Evolutionary conservation across 371 early-diverging fungal genomes (phyloP).

Genomic region (Mycotypha africana): DNA sequence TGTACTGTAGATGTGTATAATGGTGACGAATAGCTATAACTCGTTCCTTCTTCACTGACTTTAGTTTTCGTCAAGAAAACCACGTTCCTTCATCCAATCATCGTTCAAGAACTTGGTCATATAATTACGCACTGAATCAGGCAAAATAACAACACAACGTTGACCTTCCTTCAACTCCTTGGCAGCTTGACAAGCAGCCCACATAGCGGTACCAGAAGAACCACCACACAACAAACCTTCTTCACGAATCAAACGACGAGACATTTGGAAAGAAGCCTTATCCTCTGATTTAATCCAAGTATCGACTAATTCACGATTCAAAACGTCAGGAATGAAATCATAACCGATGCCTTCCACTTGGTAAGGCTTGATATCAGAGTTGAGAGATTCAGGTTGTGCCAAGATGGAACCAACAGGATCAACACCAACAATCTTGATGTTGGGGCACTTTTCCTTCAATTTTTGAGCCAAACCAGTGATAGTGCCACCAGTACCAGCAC

Average conservation of each 20-base stretch:
- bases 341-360: slow-evolving; percentile 97
- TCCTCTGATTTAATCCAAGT: slow-evolving; percentile 93
- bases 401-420: slow-evolving; percentile 95
- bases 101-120: slow-evolving; percentile 96
- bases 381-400: slow-evolving; percentile 82
- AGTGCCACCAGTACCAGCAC: slow-evolving; percentile 97
- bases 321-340: slow-evolving; percentile 92
- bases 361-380: slow-evolving; percentile 54
- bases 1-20: too few species aligned
- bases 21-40: too few species aligned
- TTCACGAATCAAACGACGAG: slow-evolving; percentile 92
- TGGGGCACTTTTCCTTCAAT: slow-evolving; percentile 90
- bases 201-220: slow-evolving; percentile 90
- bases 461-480: slow-evolving; percentile 92
- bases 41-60: too few species aligned
- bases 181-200: slow-evolving; percentile 72
- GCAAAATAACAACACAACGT: slow-evolving; percentile 77
- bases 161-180: slow-evolving; percentile 81
- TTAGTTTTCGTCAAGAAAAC: slow-evolving; percentile 62
- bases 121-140: slow-evolving; percentile 97
- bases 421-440: slow-evolving; percentile 83
- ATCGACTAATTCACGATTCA: slow-evolving; percentile 82
- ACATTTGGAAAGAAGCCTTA: slow-evolving; percentile 90
- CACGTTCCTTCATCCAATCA: slow-evolving; percentile 88
- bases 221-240: slow-evolving; percentile 95